Percentiles rank a stretch among this genome's conserved stretches.
phyloP scores from a whole-genome alignment of 108 stramenopile species.

The Cyclotella kingstonii region DNA sequence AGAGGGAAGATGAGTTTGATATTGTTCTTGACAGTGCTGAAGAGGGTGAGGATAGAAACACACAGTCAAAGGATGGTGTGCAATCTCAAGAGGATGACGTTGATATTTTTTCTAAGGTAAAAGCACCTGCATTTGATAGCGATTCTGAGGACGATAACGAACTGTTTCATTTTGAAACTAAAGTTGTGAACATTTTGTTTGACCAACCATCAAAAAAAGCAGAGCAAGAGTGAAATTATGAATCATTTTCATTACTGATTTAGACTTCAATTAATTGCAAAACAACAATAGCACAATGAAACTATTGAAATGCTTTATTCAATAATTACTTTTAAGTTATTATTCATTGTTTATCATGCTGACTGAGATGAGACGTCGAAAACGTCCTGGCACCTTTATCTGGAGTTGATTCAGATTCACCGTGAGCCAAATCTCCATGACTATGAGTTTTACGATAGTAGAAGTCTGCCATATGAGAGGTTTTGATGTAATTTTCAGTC shows the following conservation, averaged over 20 bases:
- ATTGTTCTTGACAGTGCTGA: conserved; percentile 41
- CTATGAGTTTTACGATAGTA: conserved; percentile 74
- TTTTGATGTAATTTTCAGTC: conserved; percentile 65
- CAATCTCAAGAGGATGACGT: conserved; percentile 48
- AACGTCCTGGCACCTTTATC: conserved; percentile 1
- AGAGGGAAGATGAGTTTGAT: conserved; percentile 82
- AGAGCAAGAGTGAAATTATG: conserved; percentile 4
- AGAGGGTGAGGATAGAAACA: conserved; percentile 3
- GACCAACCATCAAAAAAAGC: conserved; percentile 13
- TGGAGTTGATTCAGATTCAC: conserved; percentile 1
- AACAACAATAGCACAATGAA: no score
- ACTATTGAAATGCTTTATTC: no score
- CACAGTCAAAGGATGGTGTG: neutral
- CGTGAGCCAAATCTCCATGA: conserved; percentile 23
- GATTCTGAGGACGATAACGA: conserved; percentile 74
- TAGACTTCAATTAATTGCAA: no score
- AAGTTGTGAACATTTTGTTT: conserved; percentile 33
- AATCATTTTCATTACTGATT: neutral
- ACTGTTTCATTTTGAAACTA: conserved; percentile 63
- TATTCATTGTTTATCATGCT: no score
- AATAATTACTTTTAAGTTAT: no score
- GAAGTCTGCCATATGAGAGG: conserved; percentile 87
- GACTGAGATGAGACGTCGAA: neutral
- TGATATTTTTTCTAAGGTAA: conserved; percentile 58
- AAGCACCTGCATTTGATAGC: conserved; percentile 64